Conservation (phyloP, 441 rosid species). For the Euphorbia corollata region DNA sequence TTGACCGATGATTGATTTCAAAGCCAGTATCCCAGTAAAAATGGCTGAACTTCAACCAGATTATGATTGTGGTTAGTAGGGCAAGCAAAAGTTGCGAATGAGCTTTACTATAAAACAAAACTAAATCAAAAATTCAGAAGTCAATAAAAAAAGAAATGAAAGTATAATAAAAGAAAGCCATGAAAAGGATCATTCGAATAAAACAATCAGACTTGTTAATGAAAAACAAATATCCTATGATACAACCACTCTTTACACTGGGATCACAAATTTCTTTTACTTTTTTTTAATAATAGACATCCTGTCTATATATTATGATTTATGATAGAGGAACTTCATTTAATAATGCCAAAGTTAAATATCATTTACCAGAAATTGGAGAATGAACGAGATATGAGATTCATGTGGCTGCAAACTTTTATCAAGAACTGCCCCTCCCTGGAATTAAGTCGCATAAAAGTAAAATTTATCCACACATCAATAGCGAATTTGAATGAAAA, state of each 20-base stretch:
- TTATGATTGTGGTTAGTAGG: background rate
- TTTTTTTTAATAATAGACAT: background rate
- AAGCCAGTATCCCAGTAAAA: background rate
- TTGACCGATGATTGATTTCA: background rate
- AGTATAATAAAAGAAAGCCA: conserved; percentile 2
- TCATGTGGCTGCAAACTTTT: conserved; percentile 86
- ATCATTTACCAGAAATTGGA: conserved; percentile 73
- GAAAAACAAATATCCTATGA: background rate
- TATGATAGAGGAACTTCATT: background rate
- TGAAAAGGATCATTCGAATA: background rate
- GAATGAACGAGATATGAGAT: conserved; percentile 86
- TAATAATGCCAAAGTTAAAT: background rate
- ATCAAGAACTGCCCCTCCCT: conserved; percentile 77
- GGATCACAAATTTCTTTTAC: background rate
- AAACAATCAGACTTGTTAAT: background rate
- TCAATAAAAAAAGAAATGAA: background rate
- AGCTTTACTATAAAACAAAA: background rate
- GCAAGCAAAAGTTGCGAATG: background rate
- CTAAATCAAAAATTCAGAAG: background rate
- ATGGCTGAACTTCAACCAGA: background rate
- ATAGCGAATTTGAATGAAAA: conserved; percentile 7
- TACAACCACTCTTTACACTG: background rate
- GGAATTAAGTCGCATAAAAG: conserved; percentile 16
- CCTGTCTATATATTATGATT: background rate
- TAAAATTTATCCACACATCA: background rate